These are phyloP conservation scores for Colletotrichum sp. DNA, from an alignment of 2,329 filamentous ascomycete species.

Conservation along the genomic window DNA sequence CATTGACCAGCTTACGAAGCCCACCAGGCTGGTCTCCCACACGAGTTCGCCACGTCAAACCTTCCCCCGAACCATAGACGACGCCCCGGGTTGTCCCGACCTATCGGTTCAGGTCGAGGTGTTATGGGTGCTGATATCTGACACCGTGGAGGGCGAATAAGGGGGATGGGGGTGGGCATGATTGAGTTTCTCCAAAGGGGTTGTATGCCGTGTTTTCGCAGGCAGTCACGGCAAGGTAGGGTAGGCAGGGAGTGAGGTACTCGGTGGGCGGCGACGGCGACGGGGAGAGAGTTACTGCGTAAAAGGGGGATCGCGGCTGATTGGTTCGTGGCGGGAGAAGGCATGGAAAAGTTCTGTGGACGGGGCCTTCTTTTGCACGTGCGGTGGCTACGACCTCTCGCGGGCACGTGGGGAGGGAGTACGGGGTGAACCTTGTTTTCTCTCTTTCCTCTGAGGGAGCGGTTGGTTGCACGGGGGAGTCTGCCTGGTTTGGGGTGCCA, in stretches of 20 bases:
- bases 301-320: neutral
- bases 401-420: neutral
- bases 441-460: neutral
- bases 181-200: neutral
- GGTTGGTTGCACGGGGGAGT: neutral
- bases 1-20: neutral
- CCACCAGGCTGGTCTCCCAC: neutral
- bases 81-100: neutral
- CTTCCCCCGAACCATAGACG: neutral
- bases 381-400: neutral
- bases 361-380: neutral
- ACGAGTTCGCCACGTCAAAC: neutral
- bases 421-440: neutral
- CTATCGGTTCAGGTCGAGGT: neutral
- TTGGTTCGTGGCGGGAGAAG: neutral
- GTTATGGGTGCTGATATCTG: neutral
- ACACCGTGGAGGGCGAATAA: neutral
- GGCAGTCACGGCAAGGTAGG: neutral
- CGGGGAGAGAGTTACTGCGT: neutral
- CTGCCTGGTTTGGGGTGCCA: neutral
- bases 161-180: neutral
- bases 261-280: neutral
- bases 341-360: neutral
- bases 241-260: neutral
- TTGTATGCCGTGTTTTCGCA: neutral